These are phyloP conservation scores for Ogataea trehalophila DNA, from an alignment of 805 yeast species.

Conservation along the genomic window DNA sequence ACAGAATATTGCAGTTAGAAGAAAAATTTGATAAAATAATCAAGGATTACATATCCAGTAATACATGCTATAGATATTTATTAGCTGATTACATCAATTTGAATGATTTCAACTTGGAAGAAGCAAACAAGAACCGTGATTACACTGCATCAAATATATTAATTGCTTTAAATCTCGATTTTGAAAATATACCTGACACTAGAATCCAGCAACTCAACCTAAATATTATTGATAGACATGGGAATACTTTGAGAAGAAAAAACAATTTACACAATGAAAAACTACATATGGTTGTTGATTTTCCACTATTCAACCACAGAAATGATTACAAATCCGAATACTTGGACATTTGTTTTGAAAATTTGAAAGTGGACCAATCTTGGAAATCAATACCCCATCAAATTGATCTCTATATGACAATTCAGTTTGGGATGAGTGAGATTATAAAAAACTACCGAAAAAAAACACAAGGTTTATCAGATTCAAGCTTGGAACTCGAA, in stretches of 20 bases:
- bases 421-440: constrained; percentile 25
- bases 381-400: constrained; percentile 20
- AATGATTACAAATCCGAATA: constrained; percentile 15
- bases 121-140: neutral
- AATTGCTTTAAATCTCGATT: constrained; percentile 18
- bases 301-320: constrained; percentile 14
- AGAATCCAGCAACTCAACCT: constrained; percentile 23
- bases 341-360: constrained; percentile 30
- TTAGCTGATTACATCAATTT: constrained; percentile 9
- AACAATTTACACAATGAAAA: constrained; percentile 14
- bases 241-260: constrained; percentile 25
- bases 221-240: constrained; percentile 24
- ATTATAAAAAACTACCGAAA: constrained; percentile 19
- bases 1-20: constrained; percentile 1
- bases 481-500: constrained; percentile 7
- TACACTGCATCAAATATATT: constrained; percentile 10
- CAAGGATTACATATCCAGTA: constrained; percentile 6
- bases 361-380: constrained; percentile 24
- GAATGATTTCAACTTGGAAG: neutral
- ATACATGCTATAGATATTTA: constrained; percentile 17
- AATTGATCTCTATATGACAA: constrained; percentile 14
- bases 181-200: constrained; percentile 14
- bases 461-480: constrained; percentile 13
- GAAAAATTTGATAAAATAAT: constrained; percentile 8
- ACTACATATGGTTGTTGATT: constrained; percentile 20